Conservation (phyloP, 1,139 yeast genomes). For the Hemisphaericaspora xylofermentans region DNA sequence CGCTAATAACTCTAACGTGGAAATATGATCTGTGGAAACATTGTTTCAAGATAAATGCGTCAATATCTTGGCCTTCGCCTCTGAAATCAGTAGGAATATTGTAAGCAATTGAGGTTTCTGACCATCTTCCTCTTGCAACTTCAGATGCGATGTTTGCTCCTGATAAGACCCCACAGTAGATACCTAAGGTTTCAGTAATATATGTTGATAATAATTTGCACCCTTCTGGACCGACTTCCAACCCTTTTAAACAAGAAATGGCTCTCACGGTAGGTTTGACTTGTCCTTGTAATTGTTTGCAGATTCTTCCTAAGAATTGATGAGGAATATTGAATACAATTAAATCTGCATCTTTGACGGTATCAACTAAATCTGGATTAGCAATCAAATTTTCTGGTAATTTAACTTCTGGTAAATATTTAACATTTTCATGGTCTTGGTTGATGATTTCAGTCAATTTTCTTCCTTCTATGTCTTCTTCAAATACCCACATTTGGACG, state of each 20-base stretch:
- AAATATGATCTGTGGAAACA: constrained; percentile 93
- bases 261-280: constrained; percentile 73
- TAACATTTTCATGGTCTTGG: constrained; percentile 83
- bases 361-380: constrained; percentile 72
- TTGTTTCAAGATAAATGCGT: constrained; percentile 62
- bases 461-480: constrained; percentile 69
- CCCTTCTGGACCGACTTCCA: constrained; percentile 77
- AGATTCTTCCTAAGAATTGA: constrained; percentile 77
- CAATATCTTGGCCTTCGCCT: constrained; percentile 75
- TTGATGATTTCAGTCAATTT: constrained; percentile 86
- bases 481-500: constrained; percentile 94
- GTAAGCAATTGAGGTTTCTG: constrained; percentile 94
- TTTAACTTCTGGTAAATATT: constrained; percentile 76
- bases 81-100: constrained; percentile 65
- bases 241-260: constrained; percentile 89
- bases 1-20: constrained; percentile 87
- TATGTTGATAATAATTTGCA: constrained; percentile 76
- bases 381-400: constrained; percentile 82
- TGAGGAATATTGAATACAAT: constrained; percentile 91
- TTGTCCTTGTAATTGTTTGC: constrained; percentile 73
- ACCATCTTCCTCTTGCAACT: constrained; percentile 90
- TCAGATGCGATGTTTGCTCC: constrained; percentile 97
- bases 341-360: constrained; percentile 77
- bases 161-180: constrained; percentile 89
- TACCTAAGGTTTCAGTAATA: constrained; percentile 72